Evolutionary conservation across 352 stramenopile species (phyloP).

Genomic region (Plasmopara viticola): DNA sequence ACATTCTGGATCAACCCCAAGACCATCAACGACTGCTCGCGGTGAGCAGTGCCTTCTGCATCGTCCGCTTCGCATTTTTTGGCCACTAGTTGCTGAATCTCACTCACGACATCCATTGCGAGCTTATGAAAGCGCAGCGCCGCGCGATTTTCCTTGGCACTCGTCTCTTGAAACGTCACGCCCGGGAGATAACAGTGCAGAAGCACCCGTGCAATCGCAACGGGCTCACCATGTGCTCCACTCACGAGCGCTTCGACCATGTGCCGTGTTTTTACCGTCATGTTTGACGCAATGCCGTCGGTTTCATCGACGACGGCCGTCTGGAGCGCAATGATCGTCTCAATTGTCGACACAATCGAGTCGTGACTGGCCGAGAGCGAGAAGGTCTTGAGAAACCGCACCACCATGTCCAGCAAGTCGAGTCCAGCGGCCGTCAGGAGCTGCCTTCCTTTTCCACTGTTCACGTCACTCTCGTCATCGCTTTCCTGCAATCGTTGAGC

Average conservation of each 20-base stretch:
- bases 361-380: conserved; percentile 61
- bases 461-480: conserved; percentile 27
- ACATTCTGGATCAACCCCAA: conserved; percentile 71
- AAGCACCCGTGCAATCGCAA: conserved; percentile 50
- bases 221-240: conserved; percentile 42
- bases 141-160: conserved; percentile 41
- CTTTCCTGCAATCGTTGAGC: conserved; percentile 14
- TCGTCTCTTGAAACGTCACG: conserved; percentile 57
- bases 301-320: conserved; percentile 31
- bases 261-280: conserved; percentile 35
- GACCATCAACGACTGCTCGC: conserved; percentile 37
- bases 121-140: conserved; percentile 65
- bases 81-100: conserved; percentile 23
- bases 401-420: conserved; percentile 55
- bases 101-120: conserved; percentile 41
- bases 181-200: conserved; percentile 71
- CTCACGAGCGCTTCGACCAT: conserved; percentile 45
- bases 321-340: conserved; percentile 56
- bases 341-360: conserved; percentile 70
- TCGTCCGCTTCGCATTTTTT: conserved; percentile 23
- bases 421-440: conserved; percentile 46
- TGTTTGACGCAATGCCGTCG: conserved; percentile 28
- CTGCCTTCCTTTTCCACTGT: conserved; percentile 19
- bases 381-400: conserved; percentile 49
- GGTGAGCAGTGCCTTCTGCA: conserved; percentile 24